Evolutionary conservation across 1,284 basidiomycete genomes (phyloP), one percentile per base, ranked within the genome.

Genomic region (Trichosporon sp.): DNA sequence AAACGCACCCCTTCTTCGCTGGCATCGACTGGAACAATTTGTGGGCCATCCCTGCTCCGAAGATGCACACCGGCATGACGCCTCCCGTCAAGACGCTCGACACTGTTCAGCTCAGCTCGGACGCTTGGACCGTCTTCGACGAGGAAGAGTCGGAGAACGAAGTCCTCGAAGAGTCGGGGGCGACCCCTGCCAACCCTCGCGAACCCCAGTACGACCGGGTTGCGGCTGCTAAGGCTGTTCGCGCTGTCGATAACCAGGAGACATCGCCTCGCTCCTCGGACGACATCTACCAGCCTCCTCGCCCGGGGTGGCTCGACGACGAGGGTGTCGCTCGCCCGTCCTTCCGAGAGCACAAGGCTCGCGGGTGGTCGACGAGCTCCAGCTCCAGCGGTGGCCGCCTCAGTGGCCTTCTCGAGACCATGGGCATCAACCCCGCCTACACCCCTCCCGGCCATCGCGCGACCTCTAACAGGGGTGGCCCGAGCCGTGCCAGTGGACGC

Each of bases 1-100:
- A 90, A 62, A 76, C 82, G 0, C 93, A 96, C 76, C 85, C 89
- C 0, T 96, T 95, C 84, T 93, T 96, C 74, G 80, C 84, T 6
- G 73, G 83, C 3, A 86, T 93, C 65, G 85, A 88, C 69, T 97
- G 92, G 89, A 80, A 84, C 5, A 87, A 85, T 0, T 84, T 97
- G 3, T 97, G 94, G 93, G 88, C 87, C 0, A 70, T 75, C 18
- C 75, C 79, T 4, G 82, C 83, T 7, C 84, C 85, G 1, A 56
- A 71, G 4, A 81, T 85, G 56, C 70, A 75, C 15, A 84, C 85
- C 0, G 86, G 86, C 6, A 73, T 84, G 25, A 72, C 71, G 1
- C 72, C 74, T 2, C 80, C 81, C 1, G 65, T 72, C 9, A 65
- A 67, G 7, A 73, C 77, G 0, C 69, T 76, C 2, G 75, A 74